Percentiles rank a stretch among this genome's conserved stretches.
Conservation (phyloP, 2,329 filamentous ascomycete species). For the Elsinoe fawcettii region DNA sequence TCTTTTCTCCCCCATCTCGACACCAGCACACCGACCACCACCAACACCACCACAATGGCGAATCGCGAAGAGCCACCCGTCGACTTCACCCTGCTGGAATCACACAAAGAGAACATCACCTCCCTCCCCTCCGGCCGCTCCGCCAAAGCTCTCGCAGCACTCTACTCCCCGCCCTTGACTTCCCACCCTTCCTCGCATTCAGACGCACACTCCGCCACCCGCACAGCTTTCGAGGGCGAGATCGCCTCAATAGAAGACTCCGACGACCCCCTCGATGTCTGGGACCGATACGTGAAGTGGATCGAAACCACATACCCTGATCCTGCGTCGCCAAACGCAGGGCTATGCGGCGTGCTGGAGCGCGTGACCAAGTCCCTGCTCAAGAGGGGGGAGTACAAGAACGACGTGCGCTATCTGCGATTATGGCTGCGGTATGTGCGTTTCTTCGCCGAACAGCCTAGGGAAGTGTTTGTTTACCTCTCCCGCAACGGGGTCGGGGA, state of each 20-base stretch:
- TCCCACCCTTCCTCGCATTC: slow-evolving; percentile 13
- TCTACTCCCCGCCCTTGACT: slow-evolving; percentile 54
- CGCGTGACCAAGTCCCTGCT: slow-evolving; percentile 87
- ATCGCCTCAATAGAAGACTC: slow-evolving; percentile 18
- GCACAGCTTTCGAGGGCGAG: slow-evolving; percentile 81
- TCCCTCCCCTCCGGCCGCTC: slow-evolving; percentile 81
- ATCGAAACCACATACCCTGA: slow-evolving; percentile 91
- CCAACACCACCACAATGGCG: slow-evolving; percentile 22
- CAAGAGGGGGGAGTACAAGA: slow-evolving; percentile 78
- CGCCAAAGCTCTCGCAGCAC: slow-evolving; percentile 75
- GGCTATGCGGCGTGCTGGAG: slow-evolving; percentile 80
- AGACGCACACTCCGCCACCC: slow-evolving; percentile 68
- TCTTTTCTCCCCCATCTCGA: not conserved
- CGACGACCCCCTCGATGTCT: slow-evolving; percentile 69
- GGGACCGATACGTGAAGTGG: slow-evolving; percentile 96
- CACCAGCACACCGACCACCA: not conserved
- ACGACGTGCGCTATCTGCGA: slow-evolving; percentile 87
- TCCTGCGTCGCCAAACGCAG: slow-evolving; percentile 83
- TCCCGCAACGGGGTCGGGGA: slow-evolving; percentile 84
- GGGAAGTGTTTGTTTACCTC: slow-evolving; percentile 87
- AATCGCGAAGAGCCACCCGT: slow-evolving; percentile 39
- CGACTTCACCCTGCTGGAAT: slow-evolving; percentile 86
- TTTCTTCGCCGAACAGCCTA: slow-evolving; percentile 85
- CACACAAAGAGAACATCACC: slow-evolving; percentile 97
- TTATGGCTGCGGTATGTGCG: slow-evolving; percentile 92